Base-by-base conservation (phyloP, 306 rosid species). In the Fragaria iinumae region DNA sequence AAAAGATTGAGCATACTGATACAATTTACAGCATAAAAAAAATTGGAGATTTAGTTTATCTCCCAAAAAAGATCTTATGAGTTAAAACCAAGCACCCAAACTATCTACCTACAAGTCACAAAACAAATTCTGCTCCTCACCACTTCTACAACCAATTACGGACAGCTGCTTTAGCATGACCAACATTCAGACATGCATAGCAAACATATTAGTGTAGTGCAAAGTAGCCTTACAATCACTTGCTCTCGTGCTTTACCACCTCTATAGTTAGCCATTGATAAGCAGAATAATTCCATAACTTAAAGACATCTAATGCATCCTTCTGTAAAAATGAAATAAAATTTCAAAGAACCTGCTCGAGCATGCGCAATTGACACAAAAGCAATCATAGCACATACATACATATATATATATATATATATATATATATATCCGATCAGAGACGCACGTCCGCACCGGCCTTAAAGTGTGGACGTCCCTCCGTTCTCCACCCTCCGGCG, bases 351-450 rank as follows among this genome's bases (percentile, higher is more conserved):
- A 49, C 67, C 71, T 41, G 80, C 76, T 64, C 69, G 75, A 79
- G 68, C 84, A 82, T 55, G 13, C 76, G 72, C 73, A 80, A 74
- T 73, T 29, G 70, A 38, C 75, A 69, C 62, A 76, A 82, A 80
- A 77, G 87, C 75, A 71, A 41, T 52, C 18, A 43, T 59, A 74
- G 75, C 77, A 59, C 38, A 73, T 56, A 59, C 25, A 56, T 17
- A 9, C 16, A 25, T 29, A 29, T 29, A 27, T n/a, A n/a, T n/a
- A n/a, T n/a, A n/a, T n/a, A n/a, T n/a, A n/a, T n/a, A n/a, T n/a
- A n/a, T n/a, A n/a, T n/a, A n/a, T n/a, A n/a, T n/a, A n/a, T n/a
- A n/a, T n/a, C n/a, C n/a, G n/a, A n/a, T n/a, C n/a, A n/a, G n/a
- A n/a, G n/a, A n/a, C n/a, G n/a, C n/a, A n/a, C n/a, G n/a, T n/a